Percentiles rank a stretch among this genome's conserved stretches.
These are phyloP conservation scores for Acer negundo DNA, from an alignment of 345 rosid species.

Conservation along the genomic window DNA sequence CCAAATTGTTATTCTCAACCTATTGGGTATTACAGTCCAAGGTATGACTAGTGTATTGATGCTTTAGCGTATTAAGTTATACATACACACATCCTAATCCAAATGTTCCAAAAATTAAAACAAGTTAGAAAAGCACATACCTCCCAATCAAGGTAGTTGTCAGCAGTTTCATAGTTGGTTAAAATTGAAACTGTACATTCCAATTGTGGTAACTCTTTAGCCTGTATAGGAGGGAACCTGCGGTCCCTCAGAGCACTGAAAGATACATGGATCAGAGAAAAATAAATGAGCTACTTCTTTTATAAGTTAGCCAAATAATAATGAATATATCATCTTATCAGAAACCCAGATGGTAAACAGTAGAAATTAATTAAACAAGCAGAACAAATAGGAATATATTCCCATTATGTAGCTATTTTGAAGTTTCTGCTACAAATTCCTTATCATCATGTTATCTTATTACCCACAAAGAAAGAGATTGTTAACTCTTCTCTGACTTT, in stretches of 20 bases:
- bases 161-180: conserved; percentile 77
- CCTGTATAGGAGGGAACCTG: conserved; percentile 91
- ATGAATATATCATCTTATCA: background rate
- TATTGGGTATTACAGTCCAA: background rate
- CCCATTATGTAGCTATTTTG: background rate
- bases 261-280: conserved; percentile 14
- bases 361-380: background rate
- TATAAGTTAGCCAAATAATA: background rate
- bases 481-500: background rate
- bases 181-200: conserved; percentile 94
- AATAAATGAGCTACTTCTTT: background rate
- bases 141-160: conserved; percentile 96
- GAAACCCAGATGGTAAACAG: background rate
- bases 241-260: conserved; percentile 96
- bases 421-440: background rate
- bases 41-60: background rate
- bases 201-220: conserved; percentile 84
- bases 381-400: background rate
- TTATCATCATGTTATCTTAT: background rate
- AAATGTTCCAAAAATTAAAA: conserved; percentile 10
- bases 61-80: background rate
- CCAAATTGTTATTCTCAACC: background rate
- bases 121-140: conserved; percentile 39
- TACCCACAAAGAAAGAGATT: background rate
- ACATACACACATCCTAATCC: conserved; percentile 4